Evolutionary conservation across 345 rosid species (phyloP), one percentile per base, ranked within the genome.

Genomic region (Aquilaria sinensis): DNA sequence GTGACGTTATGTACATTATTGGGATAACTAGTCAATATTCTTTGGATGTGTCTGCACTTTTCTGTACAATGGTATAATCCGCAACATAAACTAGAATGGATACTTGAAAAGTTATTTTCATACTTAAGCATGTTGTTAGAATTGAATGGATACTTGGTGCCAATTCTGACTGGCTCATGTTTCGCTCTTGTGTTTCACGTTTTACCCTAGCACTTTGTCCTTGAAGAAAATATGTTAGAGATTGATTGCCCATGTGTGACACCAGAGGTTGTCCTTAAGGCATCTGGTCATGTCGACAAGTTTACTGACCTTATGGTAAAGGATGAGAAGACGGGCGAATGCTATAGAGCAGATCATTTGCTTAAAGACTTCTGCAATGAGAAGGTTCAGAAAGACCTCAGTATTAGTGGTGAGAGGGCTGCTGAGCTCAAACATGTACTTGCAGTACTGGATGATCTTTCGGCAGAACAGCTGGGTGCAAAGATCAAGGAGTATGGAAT

Each of bases 261-360:
- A 6, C 98, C 97, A 2, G 98, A 93, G 78, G 77, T 78, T 74
- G 96, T 93, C 48, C 81, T 90, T 33, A 93, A 88, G 81, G 98
- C 98, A 6, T 93, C 99, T 12, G 97, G 99, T 34, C 98, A 93
- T 57, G 97, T 93, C 14, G 98, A 93, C 74, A 93, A 90, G 74
- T 90, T 93, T 74, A 90, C 97, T 23, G 98, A 93, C 78, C 96
- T 90, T 47, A 93, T 93, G 98, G 98, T 90, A 3, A 90, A 90
- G 78, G 98, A 93, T 64, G 90, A 83, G 72, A 83, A 82, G 69
- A 87, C 92, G 8, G 97, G 97, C 32, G 85, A 81, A 41, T 86
- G 96, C 62, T 82, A 78, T 72, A 81, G 98, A 56, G 98, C 98
- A 4, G 98, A 90, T 55, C 98, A 90, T 65, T 73, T 93, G 80